Percentiles rank a stretch among this genome's conserved stretches.
These are phyloP conservation scores for Hypoxylon sp. DNA, from an alignment of 2,329 filamentous ascomycete species.

Conservation along the genomic window DNA sequence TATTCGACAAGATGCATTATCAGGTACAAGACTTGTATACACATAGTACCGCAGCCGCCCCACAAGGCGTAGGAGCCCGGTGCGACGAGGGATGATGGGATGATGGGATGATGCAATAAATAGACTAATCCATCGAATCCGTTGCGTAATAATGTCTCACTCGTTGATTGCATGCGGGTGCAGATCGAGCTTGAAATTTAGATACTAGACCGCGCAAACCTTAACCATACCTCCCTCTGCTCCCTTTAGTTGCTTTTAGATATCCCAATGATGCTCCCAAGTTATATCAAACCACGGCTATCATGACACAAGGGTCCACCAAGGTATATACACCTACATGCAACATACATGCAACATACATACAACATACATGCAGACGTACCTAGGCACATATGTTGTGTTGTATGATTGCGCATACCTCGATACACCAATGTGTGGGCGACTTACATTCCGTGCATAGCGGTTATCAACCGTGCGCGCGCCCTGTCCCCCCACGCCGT, in stretches of 20 bases:
- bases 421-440: not conserved
- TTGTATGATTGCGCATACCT: slow-evolving; percentile 14
- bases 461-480: slow-evolving; percentile 15
- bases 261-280: not conserved
- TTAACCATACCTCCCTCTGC: not conserved
- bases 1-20: slow-evolving; percentile 12
- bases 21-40: slow-evolving; percentile 11
- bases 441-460: slow-evolving; percentile 12
- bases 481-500: slow-evolving; percentile 28
- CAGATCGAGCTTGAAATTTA: not conserved
- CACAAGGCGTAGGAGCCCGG: slow-evolving; percentile 15
- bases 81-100: slow-evolving; percentile 15
- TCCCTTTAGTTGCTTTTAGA: not conserved
- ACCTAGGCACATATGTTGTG: not conserved
- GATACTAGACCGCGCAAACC: not conserved
- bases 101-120: slow-evolving; percentile 41
- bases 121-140: slow-evolving; percentile 42
- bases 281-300: not conserved
- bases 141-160: slow-evolving; percentile 42
- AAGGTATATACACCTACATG: not conserved
- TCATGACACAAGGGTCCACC: not conserved
- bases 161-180: slow-evolving; percentile 10
- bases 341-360: not conserved
- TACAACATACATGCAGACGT: not conserved
- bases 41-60: slow-evolving; percentile 1